Percentiles rank a stretch among this genome's conserved stretches.
Conservation (phyloP, 805 yeast species). For the Lipomyces chichibuensis region DNA sequence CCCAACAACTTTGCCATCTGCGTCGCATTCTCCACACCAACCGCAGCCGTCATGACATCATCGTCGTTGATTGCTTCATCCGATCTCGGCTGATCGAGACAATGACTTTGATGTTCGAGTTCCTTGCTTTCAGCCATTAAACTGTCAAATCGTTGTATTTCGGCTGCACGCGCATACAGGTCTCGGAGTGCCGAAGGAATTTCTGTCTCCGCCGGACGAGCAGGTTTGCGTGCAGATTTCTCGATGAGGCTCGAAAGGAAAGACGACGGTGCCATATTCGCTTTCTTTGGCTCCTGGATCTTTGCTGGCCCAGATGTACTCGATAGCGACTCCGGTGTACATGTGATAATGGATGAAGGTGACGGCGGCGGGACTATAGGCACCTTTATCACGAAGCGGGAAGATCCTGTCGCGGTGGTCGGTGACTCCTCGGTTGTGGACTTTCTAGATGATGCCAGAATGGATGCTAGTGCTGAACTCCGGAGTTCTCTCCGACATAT, state of each 20-base stretch:
- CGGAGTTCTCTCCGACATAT: not conserved
- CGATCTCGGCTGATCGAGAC: slow-evolving; percentile 1
- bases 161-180: not conserved
- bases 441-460: not conserved
- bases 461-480: not conserved
- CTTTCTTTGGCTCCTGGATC: not conserved
- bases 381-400: not conserved
- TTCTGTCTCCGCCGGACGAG: not conserved
- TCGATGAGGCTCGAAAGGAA: not conserved
- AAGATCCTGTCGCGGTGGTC: not conserved
- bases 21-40: slow-evolving; percentile 9
- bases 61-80: not conserved
- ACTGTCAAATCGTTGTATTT: not conserved
- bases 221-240: not conserved
- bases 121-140: not conserved
- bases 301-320: not conserved
- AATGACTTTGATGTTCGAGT: not conserved
- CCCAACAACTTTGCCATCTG: slow-evolving; percentile 6
- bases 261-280: not conserved
- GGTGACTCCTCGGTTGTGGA: not conserved
- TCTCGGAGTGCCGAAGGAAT: not conserved
- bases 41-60: not conserved
- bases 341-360: not conserved
- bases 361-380: not conserved
- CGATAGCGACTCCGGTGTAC: not conserved